Evolutionary conservation across 2,329 filamentous ascomycete genomes (phyloP).

Genomic region (Aspergillus hiratsukae): DNA sequence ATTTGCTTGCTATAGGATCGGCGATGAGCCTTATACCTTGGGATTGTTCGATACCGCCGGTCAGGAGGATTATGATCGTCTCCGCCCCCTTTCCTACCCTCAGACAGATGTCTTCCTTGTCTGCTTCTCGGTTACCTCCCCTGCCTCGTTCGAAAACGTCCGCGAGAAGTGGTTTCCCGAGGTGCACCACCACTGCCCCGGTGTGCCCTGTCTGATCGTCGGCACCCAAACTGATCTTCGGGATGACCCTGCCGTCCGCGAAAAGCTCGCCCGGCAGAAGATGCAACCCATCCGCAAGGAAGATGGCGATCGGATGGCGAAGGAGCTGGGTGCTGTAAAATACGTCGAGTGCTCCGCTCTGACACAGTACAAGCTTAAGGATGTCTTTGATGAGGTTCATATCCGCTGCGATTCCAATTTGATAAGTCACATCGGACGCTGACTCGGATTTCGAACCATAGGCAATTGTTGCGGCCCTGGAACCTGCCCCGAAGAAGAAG

Average conservation of each 20-base stretch:
- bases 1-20: slow-evolving; percentile 64
- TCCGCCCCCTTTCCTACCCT: slow-evolving; percentile 93
- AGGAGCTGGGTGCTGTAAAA: slow-evolving; percentile 94
- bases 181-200: slow-evolving; percentile 96
- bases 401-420: background rate
- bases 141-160: slow-evolving; percentile 98
- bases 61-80: slow-evolving; percentile 98
- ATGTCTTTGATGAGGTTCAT: slow-evolving; percentile 96
- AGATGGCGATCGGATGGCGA: slow-evolving; percentile 93
- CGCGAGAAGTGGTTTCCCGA: slow-evolving; percentile 99
- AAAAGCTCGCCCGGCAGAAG: slow-evolving; percentile 93
- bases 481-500: slow-evolving; percentile 80
- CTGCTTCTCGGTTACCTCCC: slow-evolving; percentile 97
- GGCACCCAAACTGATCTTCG: slow-evolving; percentile 96
- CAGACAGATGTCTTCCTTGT: slow-evolving; percentile 99
- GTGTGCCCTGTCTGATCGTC: slow-evolving; percentile 95
- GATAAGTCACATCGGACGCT: background rate
- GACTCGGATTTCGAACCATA: slow-evolving; percentile 32
- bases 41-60: slow-evolving; percentile 97
- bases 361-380: slow-evolving; percentile 97
- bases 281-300: slow-evolving; percentile 90
- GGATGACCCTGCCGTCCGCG: slow-evolving; percentile 78
- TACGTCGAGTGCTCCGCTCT: slow-evolving; percentile 98
- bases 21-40: slow-evolving; percentile 95
- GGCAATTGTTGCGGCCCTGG: slow-evolving; percentile 93